Evolutionary conservation across 139 green algal species (phyloP).

Genomic region (Chlamydomonas sphaeroides): DNA sequence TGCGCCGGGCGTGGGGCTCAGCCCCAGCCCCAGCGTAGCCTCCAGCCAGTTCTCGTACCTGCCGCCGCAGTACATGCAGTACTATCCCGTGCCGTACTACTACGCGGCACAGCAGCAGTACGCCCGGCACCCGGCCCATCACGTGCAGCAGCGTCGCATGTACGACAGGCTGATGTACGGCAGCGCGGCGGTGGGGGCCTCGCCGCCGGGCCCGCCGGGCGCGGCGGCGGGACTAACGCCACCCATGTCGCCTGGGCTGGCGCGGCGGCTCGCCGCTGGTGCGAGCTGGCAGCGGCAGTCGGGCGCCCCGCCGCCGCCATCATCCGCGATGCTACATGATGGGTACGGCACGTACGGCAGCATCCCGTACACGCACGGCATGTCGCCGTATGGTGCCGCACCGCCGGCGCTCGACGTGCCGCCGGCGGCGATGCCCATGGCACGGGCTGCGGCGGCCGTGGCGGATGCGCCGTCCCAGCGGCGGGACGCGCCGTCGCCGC

Average conservation of each 20-base stretch:
- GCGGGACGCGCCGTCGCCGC: too few relatives aligned
- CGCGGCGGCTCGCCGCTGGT: neutral
- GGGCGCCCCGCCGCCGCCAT: too few relatives aligned
- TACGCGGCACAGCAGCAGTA: conserved; percentile 36
- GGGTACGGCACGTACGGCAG: too few relatives aligned
- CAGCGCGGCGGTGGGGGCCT: neutral
- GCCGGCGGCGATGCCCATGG: too few relatives aligned
- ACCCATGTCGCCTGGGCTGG: neutral
- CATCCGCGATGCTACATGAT: too few relatives aligned
- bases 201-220: neutral
- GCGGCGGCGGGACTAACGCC: too few relatives aligned
- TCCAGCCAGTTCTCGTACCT: conserved; percentile 32
- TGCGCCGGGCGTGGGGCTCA: neutral
- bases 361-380: too few relatives aligned
- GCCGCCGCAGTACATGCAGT: conserved; percentile 30
- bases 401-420: too few relatives aligned
- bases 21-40: conserved; percentile 27
- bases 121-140: neutral
- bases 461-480: too few relatives aligned
- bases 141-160: neutral
- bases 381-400: too few relatives aligned
- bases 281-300: too few relatives aligned
- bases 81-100: conserved; percentile 27
- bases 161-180: conserved; percentile 17
- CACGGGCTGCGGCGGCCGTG: too few relatives aligned